Evolutionary conservation across 768 basidiomycete species (phyloP), one percentile per base, ranked within the genome.

Genomic region (Xerocomellus dryophilus): DNA sequence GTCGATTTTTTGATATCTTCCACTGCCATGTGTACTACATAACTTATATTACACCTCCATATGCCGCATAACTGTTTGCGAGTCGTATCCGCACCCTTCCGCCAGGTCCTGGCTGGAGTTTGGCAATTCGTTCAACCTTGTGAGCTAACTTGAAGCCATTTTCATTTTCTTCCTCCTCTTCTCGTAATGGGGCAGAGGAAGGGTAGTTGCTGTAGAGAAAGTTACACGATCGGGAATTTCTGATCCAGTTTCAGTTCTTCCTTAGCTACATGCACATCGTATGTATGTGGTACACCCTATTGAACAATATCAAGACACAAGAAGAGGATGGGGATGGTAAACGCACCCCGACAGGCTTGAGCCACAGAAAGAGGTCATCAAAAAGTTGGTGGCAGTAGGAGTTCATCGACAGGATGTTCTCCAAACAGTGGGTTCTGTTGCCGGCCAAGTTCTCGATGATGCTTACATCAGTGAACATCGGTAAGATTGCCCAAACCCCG

Each of bases 341-440:
- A 34, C 48, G 4, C 15, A 50, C 54, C 3, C 35, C 43, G 3
- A 45, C n/a, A 15, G 48, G 54, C 43, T 51, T 51, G 17, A 55
- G 15, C 48, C 54, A 55, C 12, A 50, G 3, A 14, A 0, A 3
- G 29, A 55, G 54, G 1, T 32, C 14, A 6, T 35, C 38, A 7
- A 55, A 55, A 27, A 41, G 11, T 0, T 4, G 4, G 7, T 45
- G 54, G 11, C 7, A 29, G 2, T 0, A 0, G 2, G 1, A 2
- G 17, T 50, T 18, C 25, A 45, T 4, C 2, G 23, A 43, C 3
- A 55, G 18, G 50, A 25, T 25, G 25, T 25, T 25, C 25, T 25
- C 25, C 4, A 25, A 5, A 25, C 25, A 5, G 25, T 25, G 29
- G 9, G 50, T 40, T 7, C 5, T 1, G 3, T 55, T 4, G 0